Evolutionary conservation across 805 yeast genomes (phyloP), one percentile per base, ranked within the genome.

Genomic region (Candida silvicultrix): DNA sequence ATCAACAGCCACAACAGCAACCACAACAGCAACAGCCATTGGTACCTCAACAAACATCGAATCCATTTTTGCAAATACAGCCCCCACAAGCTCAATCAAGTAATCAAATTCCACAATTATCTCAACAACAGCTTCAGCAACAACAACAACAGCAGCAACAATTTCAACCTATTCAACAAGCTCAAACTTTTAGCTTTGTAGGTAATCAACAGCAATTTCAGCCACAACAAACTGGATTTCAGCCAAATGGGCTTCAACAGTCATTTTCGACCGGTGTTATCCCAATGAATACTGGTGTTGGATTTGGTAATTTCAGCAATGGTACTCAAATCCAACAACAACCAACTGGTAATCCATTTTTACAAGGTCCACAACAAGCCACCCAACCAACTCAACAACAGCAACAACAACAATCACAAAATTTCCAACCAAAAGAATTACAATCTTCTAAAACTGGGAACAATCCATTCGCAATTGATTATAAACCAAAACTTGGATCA

Each of bases 241-340:
- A 39, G n/a, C 28, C 21, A 18, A 40, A 23, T 20, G 37, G 37
- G 11, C 28, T 40, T 14, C 45, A 22, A 25, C 48, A 37, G 29
- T 47, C 38, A 38, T 42, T 45, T 28, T 22, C 49, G 38, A 15
- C 47, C 10, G 14, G 45, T 2, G 38, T 67, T 14, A 60, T 56
- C 16, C 63, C 69, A 16, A 55, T 68, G 4, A 70, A 64, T 50
- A 78, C 83, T 6, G 84, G 83, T 14, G 73, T 73, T 32, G 85
- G 85, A 0, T 79, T 80, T 60, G 84, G 84, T 12, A 81, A 80
- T 2, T 75, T 71, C 54, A 51, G 12, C 19, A 16, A 6, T n/a
- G 22, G 15, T 19, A 16, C 15, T 19, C 38, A 35, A 35, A 5
- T 35, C 4, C 23, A 18, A 35, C 49, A 29, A 10, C 57, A 4